phyloP scores from a whole-genome alignment of 306 rosid species.

The Prunus kanzakura region DNA sequence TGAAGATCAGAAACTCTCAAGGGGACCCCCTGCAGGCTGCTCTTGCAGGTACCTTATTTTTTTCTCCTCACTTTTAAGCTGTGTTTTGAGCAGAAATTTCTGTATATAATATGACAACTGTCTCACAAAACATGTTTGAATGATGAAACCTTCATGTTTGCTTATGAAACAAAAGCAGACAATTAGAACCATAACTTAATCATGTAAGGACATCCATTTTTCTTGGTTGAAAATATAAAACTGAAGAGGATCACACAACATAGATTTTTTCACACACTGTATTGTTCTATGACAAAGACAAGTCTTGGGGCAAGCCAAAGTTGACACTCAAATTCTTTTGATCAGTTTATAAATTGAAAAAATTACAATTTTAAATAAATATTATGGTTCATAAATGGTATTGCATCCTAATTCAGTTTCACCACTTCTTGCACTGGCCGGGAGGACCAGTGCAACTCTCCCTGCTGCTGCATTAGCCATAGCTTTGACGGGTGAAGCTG shows the following conservation, averaged over 20 bases:
- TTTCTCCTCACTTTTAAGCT: background rate
- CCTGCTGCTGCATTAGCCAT: no score
- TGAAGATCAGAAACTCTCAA: slow-evolving; percentile 10
- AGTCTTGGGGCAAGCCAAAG: background rate
- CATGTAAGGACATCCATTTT: background rate
- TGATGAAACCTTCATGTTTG: no score
- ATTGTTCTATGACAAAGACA: background rate
- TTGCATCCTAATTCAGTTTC: no score
- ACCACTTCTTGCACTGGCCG: no score
- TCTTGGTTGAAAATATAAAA: background rate
- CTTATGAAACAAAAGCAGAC: no score
- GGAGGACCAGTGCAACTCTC: no score
- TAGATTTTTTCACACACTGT: background rate
- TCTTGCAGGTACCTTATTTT: background rate
- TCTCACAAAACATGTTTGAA: no score
- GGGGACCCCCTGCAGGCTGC: slow-evolving; percentile 8
- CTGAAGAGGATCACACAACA: background rate
- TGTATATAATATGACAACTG: background rate
- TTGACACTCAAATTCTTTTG: background rate
- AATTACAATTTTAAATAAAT: background rate
- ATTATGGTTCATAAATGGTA: no score
- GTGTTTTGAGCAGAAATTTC: background rate
- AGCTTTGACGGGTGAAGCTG: no score
- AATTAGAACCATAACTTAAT: no score
- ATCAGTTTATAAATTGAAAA: background rate